Base-by-base conservation (phyloP, 495 filamentous ascomycete genomes). In the Penicillium argentinense region DNA sequence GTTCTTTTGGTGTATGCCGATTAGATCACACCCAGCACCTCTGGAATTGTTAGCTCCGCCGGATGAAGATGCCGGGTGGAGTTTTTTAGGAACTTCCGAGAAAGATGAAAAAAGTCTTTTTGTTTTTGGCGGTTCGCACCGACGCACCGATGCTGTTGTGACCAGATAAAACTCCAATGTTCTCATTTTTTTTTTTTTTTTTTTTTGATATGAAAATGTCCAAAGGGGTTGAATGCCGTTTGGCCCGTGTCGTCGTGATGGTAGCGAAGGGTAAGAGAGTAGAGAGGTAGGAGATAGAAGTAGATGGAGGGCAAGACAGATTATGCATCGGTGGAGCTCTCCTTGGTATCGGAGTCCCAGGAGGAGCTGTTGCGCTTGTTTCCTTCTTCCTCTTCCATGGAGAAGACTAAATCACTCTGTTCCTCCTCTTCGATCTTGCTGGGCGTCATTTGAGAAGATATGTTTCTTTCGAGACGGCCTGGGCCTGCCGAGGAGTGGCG, bases 341-440 rank as follows among this genome's bases (percentile, higher is more conserved):
- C 53, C 36, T 60, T 59, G 38, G 42, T 62, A 34, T 59, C 59
- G 16, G 33, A 48, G 37, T 47, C 53, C 65, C 66, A 72, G 7
- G 67, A 64, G 5, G 57, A 52, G 42, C 68, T 69, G 45, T 54
- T 69, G 38, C 71, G 67, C 53, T 75, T 75, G 56, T 70, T 71
- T 27, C 67, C 70, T 33, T 73, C 72, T 44, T 88, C 86, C 44
- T 88, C 86, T 54, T 89, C 87, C 86, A 91, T 89, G 25, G 76
- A 82, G 49, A 91, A 91, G n/a, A 90, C 86, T 39, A 88, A 77
- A 19, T 88, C 81, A 14, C 78, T 70, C 42, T 86, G 67, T 29
- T 74, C 60, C 30, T 62, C 82, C 54, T 91, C 87, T 38, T 88
- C 86, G 54, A 90, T 89, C 24, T 82, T 84, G 37, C 78, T 85